These are phyloP conservation scores for Pseudopithomyces chartarum DNA, from an alignment of 2,329 filamentous ascomycete genomes.

Conservation along the genomic window DNA sequence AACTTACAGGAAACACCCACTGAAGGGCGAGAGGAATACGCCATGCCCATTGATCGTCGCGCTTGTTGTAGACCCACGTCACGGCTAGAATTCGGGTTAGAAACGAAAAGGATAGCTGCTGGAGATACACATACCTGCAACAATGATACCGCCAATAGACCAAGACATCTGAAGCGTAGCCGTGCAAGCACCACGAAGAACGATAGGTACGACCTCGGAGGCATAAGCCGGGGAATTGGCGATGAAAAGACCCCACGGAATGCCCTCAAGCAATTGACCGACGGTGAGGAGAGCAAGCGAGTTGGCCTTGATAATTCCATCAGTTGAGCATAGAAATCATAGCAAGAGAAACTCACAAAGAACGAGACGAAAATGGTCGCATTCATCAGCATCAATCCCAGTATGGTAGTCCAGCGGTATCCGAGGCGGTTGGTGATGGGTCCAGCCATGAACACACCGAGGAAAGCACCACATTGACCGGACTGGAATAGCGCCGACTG, in stretches of 20 bases:
- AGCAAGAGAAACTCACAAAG: conserved; percentile 44
- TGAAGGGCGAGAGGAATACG: conserved; percentile 38
- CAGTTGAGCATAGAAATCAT: not conserved
- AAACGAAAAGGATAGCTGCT: no score
- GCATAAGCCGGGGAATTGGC: conserved; percentile 67
- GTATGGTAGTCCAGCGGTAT: conserved; percentile 62
- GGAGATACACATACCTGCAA: conserved; percentile 41
- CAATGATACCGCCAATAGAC: conserved; percentile 65
- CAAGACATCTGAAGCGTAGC: conserved; percentile 69
- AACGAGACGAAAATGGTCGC: conserved; percentile 64
- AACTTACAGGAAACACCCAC: conserved; percentile 48
- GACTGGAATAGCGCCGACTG: conserved; percentile 61
- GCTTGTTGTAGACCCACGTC: conserved; percentile 57
- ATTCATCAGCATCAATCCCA: conserved; percentile 60
- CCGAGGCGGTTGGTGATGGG: conserved; percentile 62
- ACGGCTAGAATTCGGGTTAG: conserved; percentile 40
- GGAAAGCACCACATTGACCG: conserved; percentile 63
- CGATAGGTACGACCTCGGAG: conserved; percentile 64
- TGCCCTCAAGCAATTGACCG: conserved; percentile 62
- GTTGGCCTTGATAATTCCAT: conserved; percentile 34
- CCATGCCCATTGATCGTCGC: conserved; percentile 28
- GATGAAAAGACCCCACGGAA: conserved; percentile 56
- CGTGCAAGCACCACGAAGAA: conserved; percentile 61
- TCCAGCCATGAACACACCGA: conserved; percentile 64
- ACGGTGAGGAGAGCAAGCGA: conserved; percentile 54